Conservation (phyloP, 2,329 filamentous ascomycete species). For the Pyricularia grisea region DNA sequence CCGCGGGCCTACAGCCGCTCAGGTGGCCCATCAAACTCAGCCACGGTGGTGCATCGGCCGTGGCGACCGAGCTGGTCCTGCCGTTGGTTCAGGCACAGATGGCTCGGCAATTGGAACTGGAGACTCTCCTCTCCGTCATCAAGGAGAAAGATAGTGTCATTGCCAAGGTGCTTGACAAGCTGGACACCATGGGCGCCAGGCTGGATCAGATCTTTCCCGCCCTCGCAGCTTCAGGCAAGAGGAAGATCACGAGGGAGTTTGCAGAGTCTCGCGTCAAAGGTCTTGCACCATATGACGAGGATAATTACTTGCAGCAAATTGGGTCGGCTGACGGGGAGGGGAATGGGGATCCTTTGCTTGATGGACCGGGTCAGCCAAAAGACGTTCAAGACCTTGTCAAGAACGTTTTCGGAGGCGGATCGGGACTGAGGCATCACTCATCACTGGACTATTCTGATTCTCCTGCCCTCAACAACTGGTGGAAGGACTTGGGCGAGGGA, state of each 20-base stretch:
- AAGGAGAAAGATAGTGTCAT: constrained; percentile 43
- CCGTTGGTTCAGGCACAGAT: constrained; percentile 40
- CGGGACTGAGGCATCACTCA: constrained; percentile 20
- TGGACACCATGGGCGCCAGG: constrained; percentile 39
- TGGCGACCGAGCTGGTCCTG: constrained; percentile 39
- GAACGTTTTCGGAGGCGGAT: constrained; percentile 27
- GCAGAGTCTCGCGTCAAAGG: constrained; percentile 42
- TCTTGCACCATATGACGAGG: constrained; percentile 36
- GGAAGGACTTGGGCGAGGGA: constrained; percentile 27
- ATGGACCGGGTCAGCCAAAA: constrained; percentile 12
- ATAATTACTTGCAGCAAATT: constrained; percentile 25
- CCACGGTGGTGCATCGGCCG: constrained; percentile 29
- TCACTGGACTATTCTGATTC: constrained; percentile 21
- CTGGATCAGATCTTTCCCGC: constrained; percentile 44
- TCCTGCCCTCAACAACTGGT: constrained; percentile 36
- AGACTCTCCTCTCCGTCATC: constrained; percentile 32
- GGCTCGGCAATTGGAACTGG: constrained; percentile 27
- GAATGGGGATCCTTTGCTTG: not conserved
- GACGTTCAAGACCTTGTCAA: constrained; percentile 27
- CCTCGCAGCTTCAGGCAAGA: constrained; percentile 28
- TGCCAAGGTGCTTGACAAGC: constrained; percentile 40
- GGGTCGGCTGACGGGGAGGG: not conserved
- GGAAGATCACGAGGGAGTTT: constrained; percentile 30
- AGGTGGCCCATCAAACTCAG: constrained; percentile 55
- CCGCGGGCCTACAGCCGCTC: constrained; percentile 49